Conservation (phyloP, 352 stramenopile genomes). For the Pythium aristosporum region DNA sequence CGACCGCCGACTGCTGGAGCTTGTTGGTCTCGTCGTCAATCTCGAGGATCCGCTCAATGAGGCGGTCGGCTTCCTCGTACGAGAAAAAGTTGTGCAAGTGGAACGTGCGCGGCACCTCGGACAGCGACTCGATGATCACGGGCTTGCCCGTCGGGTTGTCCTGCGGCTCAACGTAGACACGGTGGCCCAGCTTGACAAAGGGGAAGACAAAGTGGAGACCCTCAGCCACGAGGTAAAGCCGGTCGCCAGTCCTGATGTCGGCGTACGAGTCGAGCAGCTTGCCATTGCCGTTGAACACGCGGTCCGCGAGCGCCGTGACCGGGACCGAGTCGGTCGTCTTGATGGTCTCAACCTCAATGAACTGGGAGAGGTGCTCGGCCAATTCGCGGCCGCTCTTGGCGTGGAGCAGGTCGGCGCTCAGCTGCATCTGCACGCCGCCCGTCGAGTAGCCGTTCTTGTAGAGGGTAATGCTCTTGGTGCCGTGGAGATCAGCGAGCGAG, state of each 20-base stretch:
- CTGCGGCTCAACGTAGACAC: constrained; percentile 50
- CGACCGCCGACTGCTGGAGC: constrained; percentile 80
- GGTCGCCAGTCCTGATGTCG: constrained; percentile 53
- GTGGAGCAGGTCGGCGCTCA: constrained; percentile 59
- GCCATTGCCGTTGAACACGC: constrained; percentile 71
- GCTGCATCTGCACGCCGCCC: constrained; percentile 68
- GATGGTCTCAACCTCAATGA: constrained; percentile 67
- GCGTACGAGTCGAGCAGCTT: constrained; percentile 48
- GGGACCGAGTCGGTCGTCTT: constrained; percentile 25
- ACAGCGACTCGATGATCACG: constrained; percentile 75
- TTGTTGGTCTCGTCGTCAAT: constrained; percentile 84
- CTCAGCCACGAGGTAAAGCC: constrained; percentile 72
- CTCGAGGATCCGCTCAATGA: constrained; percentile 77
- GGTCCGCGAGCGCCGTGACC: constrained; percentile 52
- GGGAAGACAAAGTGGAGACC: constrained; percentile 76
- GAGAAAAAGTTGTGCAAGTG: constrained; percentile 88
- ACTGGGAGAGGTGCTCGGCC: constrained; percentile 80
- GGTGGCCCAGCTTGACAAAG: constrained; percentile 79
- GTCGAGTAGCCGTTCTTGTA: constrained; percentile 82
- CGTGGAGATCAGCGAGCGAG: constrained; percentile 39
- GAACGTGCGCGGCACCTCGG: constrained; percentile 83
- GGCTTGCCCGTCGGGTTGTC: constrained; percentile 56
- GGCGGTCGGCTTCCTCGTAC: constrained; percentile 67
- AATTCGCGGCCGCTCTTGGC: constrained; percentile 49
- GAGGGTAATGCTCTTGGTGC: constrained; percentile 67